phyloP scores from a whole-genome alignment of 2,329 filamentous ascomycete species.

The Epichloe glyceriae region DNA sequence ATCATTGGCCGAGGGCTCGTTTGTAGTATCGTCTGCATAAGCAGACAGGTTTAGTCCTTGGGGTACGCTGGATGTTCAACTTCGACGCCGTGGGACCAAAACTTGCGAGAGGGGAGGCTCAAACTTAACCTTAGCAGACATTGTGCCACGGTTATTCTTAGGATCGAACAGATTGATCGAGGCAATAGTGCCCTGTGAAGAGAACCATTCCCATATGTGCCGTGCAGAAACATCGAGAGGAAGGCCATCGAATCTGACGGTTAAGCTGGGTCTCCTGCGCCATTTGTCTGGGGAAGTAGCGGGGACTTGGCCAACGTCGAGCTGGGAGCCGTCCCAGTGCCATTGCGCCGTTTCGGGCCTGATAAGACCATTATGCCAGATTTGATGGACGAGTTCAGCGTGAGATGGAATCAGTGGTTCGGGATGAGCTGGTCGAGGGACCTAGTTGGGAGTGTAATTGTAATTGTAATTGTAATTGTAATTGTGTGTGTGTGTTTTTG shows the following conservation, averaged over 20 bases:
- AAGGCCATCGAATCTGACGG: constrained; percentile 20
- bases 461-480: too few species aligned
- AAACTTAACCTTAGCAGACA: constrained; percentile 37
- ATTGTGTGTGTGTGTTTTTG: background rate
- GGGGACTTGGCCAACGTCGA: background rate
- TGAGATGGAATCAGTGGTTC: background rate
- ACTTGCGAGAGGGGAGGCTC: constrained; percentile 38
- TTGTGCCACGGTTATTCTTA: constrained; percentile 10
- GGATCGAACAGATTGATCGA: constrained; percentile 37
- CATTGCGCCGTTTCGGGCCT: background rate
- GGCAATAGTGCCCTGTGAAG: constrained; percentile 36
- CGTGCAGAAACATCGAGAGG: constrained; percentile 23
- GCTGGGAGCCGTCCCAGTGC: background rate
- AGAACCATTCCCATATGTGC: constrained; percentile 40
- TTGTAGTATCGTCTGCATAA: background rate
- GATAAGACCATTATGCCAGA: background rate
- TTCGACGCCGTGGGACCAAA: constrained; percentile 31
- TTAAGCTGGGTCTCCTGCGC: constrained; percentile 22
- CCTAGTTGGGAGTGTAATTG: background rate
- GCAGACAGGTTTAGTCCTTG: constrained; percentile 11
- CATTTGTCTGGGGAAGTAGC: constrained; percentile 11
- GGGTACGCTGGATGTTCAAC: constrained; percentile 14
- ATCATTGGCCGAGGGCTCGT: background rate
- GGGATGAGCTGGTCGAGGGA: background rate
- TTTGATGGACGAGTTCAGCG: background rate